phyloP scores from a whole-genome alignment of 176 grass and related monocot genomes.

The Musa acuminata region DNA sequence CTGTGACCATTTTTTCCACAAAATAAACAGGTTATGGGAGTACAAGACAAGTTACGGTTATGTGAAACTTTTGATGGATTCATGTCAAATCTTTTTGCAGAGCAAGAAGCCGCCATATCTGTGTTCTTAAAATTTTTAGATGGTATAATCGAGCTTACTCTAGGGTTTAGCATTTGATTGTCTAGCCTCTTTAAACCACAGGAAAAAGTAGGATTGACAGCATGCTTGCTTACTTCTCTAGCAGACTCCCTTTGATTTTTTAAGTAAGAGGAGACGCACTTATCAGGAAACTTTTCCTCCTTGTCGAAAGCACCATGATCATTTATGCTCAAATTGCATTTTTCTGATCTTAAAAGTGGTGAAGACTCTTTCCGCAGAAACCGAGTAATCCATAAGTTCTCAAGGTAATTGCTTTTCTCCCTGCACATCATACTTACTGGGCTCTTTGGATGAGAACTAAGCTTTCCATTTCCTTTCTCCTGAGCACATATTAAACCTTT shows the following conservation, averaged over 20 bases:
- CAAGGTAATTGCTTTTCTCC: conserved; percentile 24
- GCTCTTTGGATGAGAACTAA: conserved; percentile 1
- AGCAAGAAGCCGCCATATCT: conserved; percentile 59
- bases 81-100: conserved; percentile 67
- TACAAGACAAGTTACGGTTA: background rate
- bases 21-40: conserved; percentile 8
- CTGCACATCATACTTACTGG: conserved; percentile 24
- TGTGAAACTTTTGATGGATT: conserved; percentile 32
- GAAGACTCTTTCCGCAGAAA: conserved; percentile 54
- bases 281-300: conserved; percentile 13
- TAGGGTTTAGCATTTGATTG: conserved; percentile 39
- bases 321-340: conserved; percentile 34
- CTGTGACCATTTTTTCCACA: conserved; percentile 10
- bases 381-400: conserved; percentile 74
- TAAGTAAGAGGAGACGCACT: conserved; percentile 11
- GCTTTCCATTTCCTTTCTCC: conserved; percentile 34
- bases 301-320: conserved; percentile 25
- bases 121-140: conserved; percentile 45
- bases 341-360: conserved; percentile 28
- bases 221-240: background rate
- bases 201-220: background rate
- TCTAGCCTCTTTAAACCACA: conserved; percentile 25
- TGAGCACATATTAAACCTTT: conserved; percentile 22
- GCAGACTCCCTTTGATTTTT: background rate
- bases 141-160: conserved; percentile 37